Evolutionary conservation across 2,329 filamentous ascomycete genomes (phyloP).

Genomic region (Phoma sp.): DNA sequence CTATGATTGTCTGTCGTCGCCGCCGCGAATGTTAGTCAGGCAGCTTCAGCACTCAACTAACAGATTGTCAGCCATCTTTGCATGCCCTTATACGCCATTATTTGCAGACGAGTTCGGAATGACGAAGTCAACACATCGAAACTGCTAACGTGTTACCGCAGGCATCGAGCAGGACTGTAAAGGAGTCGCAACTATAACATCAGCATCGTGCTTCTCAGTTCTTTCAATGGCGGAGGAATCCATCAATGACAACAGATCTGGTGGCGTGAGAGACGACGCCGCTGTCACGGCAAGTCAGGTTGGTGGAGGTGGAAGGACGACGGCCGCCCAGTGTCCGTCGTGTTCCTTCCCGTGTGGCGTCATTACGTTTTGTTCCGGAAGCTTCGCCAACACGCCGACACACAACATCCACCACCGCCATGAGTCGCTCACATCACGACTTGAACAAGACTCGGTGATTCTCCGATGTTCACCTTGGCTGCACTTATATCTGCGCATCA

Average conservation of each 20-base stretch:
- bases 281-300: background rate
- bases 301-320: constrained; percentile 9
- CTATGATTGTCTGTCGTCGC: too few species aligned
- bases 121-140: too few species aligned
- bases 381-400: constrained; percentile 7
- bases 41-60: too few species aligned
- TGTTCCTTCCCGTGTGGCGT: constrained; percentile 13
- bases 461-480: constrained; percentile 11
- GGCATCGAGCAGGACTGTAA: too few species aligned
- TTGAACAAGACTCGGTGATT: constrained; percentile 2
- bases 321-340: background rate
- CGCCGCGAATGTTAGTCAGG: too few species aligned
- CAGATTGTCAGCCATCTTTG: too few species aligned
- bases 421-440: background rate
- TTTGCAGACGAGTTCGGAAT: too few species aligned
- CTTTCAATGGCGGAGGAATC: too few species aligned
- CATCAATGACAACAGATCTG: too few species aligned
- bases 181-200: background rate
- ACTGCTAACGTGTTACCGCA: too few species aligned
- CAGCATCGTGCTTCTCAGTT: too few species aligned
- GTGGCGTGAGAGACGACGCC: background rate
- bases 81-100: too few species aligned
- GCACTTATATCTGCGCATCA: constrained; percentile 5
- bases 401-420: background rate
- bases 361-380: background rate